These are phyloP conservation scores for Thermoascus crustaceus DNA, from an alignment of 2,329 filamentous ascomycete genomes.

Conservation along the genomic window DNA sequence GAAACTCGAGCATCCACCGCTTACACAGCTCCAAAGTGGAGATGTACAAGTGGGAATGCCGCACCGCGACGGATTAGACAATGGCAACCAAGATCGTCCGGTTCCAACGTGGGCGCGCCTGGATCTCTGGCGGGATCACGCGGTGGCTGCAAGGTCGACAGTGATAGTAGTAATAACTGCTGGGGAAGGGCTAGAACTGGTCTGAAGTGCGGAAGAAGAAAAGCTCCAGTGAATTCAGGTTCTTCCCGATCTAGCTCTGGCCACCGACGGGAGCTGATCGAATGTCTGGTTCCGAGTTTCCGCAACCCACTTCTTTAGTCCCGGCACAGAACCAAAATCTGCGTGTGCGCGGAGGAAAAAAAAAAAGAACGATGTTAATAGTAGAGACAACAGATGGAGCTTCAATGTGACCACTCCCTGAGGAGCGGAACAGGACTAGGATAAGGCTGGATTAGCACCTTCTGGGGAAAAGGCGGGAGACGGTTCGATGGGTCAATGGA, in stretches of 20 bases:
- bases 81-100: not conserved
- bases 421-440: no score
- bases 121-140: not conserved
- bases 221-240: not conserved
- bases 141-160: not conserved
- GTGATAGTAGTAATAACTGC: not conserved
- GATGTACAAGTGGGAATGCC: not conserved
- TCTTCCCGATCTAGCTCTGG: not conserved
- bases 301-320: slow-evolving; percentile 5
- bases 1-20: slow-evolving; percentile 2
- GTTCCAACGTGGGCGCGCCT: not conserved
- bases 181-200: not conserved
- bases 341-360: slow-evolving; percentile 1
- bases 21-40: slow-evolving; percentile 8
- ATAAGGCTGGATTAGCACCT: no score
- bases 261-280: slow-evolving; percentile 1
- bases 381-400: no score
- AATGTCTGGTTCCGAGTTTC: slow-evolving; percentile 15
- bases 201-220: slow-evolving; percentile 3
- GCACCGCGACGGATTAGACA: not conserved
- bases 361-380: slow-evolving; percentile 2
- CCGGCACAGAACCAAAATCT: slow-evolving; percentile 3
- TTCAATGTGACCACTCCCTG: no score
- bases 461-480: no score
- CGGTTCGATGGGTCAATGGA: no score